These are phyloP conservation scores for Cylindrotheca closterium DNA, from an alignment of 108 stramenopile genomes.

Conservation along the genomic window DNA sequence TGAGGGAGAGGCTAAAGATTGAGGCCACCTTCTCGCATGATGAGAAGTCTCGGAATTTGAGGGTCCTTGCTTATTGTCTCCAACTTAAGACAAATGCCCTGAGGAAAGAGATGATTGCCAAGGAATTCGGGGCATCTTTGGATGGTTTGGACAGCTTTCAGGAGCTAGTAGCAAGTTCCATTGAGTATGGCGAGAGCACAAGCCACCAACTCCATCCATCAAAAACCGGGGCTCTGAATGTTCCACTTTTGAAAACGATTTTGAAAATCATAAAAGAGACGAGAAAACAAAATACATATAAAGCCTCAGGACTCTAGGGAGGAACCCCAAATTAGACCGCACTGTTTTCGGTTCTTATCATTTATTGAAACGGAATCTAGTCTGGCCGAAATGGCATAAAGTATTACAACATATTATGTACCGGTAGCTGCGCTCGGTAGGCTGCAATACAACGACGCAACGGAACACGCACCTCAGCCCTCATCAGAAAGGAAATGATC, in stretches of 20 bases:
- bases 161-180: conserved; percentile 65
- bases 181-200: conserved; percentile 81
- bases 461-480: too few relatives aligned
- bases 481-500: too few relatives aligned
- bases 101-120: conserved; percentile 59
- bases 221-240: conserved; percentile 45
- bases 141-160: conserved; percentile 79
- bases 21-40: conserved; percentile 83
- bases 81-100: conserved; percentile 52
- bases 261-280: conserved; percentile 52
- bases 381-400: conserved; percentile 1
- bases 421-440: too few relatives aligned
- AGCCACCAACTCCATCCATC: conserved; percentile 61
- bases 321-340: too few relatives aligned
- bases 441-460: too few relatives aligned
- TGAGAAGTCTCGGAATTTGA: conserved; percentile 67
- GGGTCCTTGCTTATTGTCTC: conserved; percentile 75
- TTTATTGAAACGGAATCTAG: not conserved
- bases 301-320: conserved; percentile 42
- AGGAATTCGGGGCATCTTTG: conserved; percentile 69
- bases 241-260: conserved; percentile 59
- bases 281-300: conserved; percentile 46
- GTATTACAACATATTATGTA: too few relatives aligned
- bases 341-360: too few relatives aligned
- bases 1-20: conserved; percentile 77